Evolutionary conservation across 257 asterid genomes (phyloP), one percentile per base, ranked within the genome.

Genomic region (Nyctanthes arbortristis): DNA sequence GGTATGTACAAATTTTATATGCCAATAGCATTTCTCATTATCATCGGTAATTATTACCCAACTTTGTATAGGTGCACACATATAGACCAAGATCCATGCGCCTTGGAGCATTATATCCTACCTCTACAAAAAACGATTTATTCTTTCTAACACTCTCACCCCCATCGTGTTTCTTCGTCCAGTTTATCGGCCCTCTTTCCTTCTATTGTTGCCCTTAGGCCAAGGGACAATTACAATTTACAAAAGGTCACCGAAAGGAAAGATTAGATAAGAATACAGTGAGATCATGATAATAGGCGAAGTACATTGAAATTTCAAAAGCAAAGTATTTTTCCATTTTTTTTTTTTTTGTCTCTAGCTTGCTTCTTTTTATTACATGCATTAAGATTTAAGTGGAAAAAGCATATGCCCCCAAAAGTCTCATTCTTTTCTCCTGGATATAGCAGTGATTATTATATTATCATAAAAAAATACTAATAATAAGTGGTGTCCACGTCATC

Each of bases 401-500:
- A 4, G 58, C 7, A 49, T 20, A 20, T 49, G 7, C 27, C 27
- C 27, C 28, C 58, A 9, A 49, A 49, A 49, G 58, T 47, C 57
- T n/a, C 57, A 47, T 7, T 20, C 28, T 47, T 47, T 49, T 47
- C n/a, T 47, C 57, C 25, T n/a, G 28, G n/a, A 47, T 18, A n/a
- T n/a, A 47, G 20, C 20, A 47, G 57, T 47, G 57, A 49, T 49
- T 49, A 22, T 73, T 73, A 72, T 52, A 56, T n/a, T n/a, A n/a
- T n/a, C n/a, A n/a, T n/a, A n/a, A n/a, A n/a, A n/a, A n/a, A n/a
- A n/a, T n/a, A n/a, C n/a, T n/a, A 59, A 30, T 59, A 7, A 18
- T 49, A 55, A 49, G 79, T 76, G 84, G 63, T 49, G n/a, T 69
- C 84, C 84, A 76, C 79, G 71, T 73, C 84, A 70, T 25, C 20